Evolutionary conservation across 371 early-diverging fungal species (phyloP), one percentile per base, ranked within the genome.

Genomic region (Mortierella sp.): DNA sequence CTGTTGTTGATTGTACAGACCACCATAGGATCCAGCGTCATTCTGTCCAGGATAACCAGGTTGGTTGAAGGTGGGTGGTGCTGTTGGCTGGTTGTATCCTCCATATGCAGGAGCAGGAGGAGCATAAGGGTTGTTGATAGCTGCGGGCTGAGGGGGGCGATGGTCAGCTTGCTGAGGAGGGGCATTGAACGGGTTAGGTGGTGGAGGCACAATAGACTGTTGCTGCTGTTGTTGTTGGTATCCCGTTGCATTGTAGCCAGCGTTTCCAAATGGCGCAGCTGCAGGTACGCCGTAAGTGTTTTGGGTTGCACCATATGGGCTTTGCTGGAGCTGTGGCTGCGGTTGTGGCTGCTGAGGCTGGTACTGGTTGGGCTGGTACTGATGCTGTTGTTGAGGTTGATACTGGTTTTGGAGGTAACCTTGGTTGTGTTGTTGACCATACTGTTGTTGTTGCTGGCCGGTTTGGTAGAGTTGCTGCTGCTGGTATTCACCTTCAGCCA

Each of bases 401-500:
- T 80, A 84, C 63, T 82, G 82, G 3, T 69, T 63, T 52, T 81
- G 72, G 28, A 67, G 69, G 38, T 67, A 78, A 15, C 71, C 66
- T 19, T 74, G 67, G 62, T 15, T n/a, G 22, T 45, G 24, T 22
- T 45, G 62, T 13, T 62, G 62, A 1, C 62, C 43, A 45, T 71
- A 59, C n/a, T 66, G 69, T 58, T 82, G 76, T 19, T 83, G 82
- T 36, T 74, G 65, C 40, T 71, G 72, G 1, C 58, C 58, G 15
- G 84, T 59, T 74, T 82, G 10, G 36, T 74, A 63, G 52, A 24
- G 52, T 32, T 78, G 79, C 63, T 79, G 74, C 71, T 82, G 76
- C 62, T 82, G 82, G 45, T 69, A 66, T 50, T 86, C 85, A 38
- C 73, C 77, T 19, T 83, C 83, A 33, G 53, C 76, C 41, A 70